phyloP scores from a whole-genome alignment of 129 eudicot genomes.

The Apium graveolens region DNA sequence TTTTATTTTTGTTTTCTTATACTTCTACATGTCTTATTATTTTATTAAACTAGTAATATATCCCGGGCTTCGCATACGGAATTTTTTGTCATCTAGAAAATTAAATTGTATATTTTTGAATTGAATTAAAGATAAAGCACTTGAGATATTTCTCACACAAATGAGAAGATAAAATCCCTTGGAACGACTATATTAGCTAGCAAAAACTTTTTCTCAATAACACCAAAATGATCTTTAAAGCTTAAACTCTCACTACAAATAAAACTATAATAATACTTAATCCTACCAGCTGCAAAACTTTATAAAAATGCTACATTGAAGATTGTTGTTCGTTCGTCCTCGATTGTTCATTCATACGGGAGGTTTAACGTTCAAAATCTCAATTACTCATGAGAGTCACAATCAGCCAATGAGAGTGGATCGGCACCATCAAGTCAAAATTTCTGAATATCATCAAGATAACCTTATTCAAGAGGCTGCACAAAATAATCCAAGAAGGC shows the following conservation, averaged over 20 bases:
- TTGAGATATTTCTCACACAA: too few relatives aligned
- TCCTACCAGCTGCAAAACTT: slow-evolving; percentile 52
- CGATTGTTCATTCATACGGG: slow-evolving; percentile 11
- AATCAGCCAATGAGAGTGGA: slow-evolving; percentile 41
- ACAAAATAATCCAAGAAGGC: slow-evolving; percentile 26
- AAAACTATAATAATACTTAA: not conserved
- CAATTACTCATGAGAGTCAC: slow-evolving; percentile 57
- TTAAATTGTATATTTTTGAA: too few relatives aligned
- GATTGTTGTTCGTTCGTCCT: too few relatives aligned
- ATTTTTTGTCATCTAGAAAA: too few relatives aligned
- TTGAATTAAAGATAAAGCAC: too few relatives aligned
- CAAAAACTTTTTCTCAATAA: slow-evolving; percentile 6
- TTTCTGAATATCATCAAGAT: slow-evolving; percentile 50
- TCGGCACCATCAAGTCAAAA: slow-evolving; percentile 39
- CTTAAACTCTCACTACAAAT: not conserved
- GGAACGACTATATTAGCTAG: too few relatives aligned
- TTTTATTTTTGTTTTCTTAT: too few relatives aligned
- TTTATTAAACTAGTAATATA: too few relatives aligned
- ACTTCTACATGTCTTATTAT: too few relatives aligned
- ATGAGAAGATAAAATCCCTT: too few relatives aligned
- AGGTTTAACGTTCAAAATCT: slow-evolving; percentile 26
- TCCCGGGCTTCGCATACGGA: too few relatives aligned
- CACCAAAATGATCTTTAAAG: not conserved
- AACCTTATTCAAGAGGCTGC: slow-evolving; percentile 33
- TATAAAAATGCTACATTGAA: slow-evolving; percentile 53